Evolutionary conservation across 129 eudicot species (phyloP), one percentile per base, ranked within the genome.

Genomic region (Arctium minus): DNA sequence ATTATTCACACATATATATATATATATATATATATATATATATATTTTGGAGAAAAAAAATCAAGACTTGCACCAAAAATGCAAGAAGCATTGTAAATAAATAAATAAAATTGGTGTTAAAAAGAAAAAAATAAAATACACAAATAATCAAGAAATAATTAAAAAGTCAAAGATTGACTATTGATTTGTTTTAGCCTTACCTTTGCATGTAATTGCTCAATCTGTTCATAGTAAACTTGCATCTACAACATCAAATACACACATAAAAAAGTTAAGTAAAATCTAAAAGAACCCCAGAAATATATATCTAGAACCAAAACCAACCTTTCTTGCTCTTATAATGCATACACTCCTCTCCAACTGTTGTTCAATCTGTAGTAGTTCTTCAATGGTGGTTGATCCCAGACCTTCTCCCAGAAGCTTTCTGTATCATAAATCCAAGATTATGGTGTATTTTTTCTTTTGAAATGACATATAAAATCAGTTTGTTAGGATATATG

Each of bases 281-380:
- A 37, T 60, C 13, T 2, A 35, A 35, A 6, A 74, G 2, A 36
- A n/a, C 32, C 64, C 6, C 17, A 38, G 64, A 22, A 36, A 67
- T 22, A 22, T 22, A 22, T 70, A 31, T 35, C 74, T 79, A 3
- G 42, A 67, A 22, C 27, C 27, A 74, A 82, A 42, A 65, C 69
- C 80, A 73, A 92, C 97, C 97, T 92, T 94, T 89, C 96, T 90
- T 31, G 92, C 92, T 56, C 98, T 87, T 37, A 94, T 81, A 56
- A 22, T 81, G 84, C 70, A 29, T 48, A 87, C 96, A 77, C 98
- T 90, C 73, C 83, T 87, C 86, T 92, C 97, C 67, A 92, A 77
- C 79, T 91, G 98, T 46, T 82, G 86, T 79, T 94, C 98, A 37
- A 92, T 73, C 65, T 87, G 86, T 53, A 90, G 94, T 46, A 94